Base-by-base conservation (phyloP, 495 filamentous ascomycete species). In the Sordaria brevicollis region DNA sequence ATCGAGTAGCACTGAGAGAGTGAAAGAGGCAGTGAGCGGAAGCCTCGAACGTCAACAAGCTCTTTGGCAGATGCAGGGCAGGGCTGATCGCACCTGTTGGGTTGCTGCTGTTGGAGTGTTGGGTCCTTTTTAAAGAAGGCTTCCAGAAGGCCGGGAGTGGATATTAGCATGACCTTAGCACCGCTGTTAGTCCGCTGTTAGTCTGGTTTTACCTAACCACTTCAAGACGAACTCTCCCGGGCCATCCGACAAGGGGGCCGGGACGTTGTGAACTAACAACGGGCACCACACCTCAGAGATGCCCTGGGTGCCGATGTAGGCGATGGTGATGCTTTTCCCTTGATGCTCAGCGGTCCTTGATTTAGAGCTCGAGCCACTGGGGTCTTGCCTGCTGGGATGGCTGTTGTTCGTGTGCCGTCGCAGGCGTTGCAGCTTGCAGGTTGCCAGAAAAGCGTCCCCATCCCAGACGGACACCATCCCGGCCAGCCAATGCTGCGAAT, bases 61-160 rank as follows among this genome's bases (percentile, higher is more conserved):
- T 54, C 43, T 25, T 54, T 25, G 19, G 4, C 11, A 25, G 65
- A 72, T 65, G 71, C 35, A 35, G 70, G 69, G 71, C 75, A 76
- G 75, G 74, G 74, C 74, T 72, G 73, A 73, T 68, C 39, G 67
- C 34, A 57, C 36, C 67, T 68, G 35, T 38, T n/a, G n/a, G n/a
- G n/a, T n/a, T n/a, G n/a, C n/a, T n/a, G n/a, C n/a, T n/a, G n/a
- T n/a, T n/a, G n/a, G n/a, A n/a, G n/a, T n/a, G n/a, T n/a, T n/a
- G n/a, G 29, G 31, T 65, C 37, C 74, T 69, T 65, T 73, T 74
- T 69, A 70, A 29, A 74, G 74, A 74, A 76, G 35, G 37, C 73
- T 76, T 76, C 73, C 65, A 74, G 73, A 76, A 76, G 71, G 67
- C 35, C 43, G 37, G 68, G 67, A 71, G 36, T 68, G 37, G 29